These are phyloP conservation scores for Scedosporium minutisporum DNA, from an alignment of 2,329 filamentous ascomycete genomes.

Conservation along the genomic window DNA sequence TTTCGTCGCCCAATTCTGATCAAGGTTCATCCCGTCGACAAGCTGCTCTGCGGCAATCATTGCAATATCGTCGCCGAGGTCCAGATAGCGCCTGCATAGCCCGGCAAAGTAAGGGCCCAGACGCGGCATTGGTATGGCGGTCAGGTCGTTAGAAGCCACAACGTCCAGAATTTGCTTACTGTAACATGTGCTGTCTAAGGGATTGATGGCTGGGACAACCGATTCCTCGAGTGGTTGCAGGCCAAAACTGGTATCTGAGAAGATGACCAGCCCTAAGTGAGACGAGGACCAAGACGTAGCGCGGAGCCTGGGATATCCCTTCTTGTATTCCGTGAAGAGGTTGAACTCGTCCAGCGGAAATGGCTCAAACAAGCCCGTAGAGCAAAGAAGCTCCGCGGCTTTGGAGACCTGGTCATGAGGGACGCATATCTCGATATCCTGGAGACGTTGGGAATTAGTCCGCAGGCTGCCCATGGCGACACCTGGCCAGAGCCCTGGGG, in stretches of 20 bases:
- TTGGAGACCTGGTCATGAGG: slow-evolving; percentile 4
- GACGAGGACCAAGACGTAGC: slow-evolving; percentile 9
- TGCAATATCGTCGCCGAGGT: slow-evolving; percentile 13
- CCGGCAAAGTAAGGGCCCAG: slow-evolving; percentile 9
- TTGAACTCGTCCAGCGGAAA: slow-evolving; percentile 9
- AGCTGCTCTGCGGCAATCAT: slow-evolving; percentile 18
- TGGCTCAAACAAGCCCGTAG: slow-evolving; percentile 11
- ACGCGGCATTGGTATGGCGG: slow-evolving; percentile 13
- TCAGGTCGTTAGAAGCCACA: slow-evolving; percentile 7
- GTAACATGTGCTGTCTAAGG: not conserved
- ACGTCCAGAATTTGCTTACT: slow-evolving; percentile 10
- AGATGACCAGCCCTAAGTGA: slow-evolving; percentile 10
- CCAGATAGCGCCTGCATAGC: slow-evolving; percentile 13
- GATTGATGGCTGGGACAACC: not conserved
- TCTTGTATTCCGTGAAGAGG: slow-evolving; percentile 17
- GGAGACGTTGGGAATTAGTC: not conserved
- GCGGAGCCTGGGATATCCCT: slow-evolving; percentile 12
- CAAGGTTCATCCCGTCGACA: slow-evolving; percentile 17
- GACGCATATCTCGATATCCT: slow-evolving; percentile 13
- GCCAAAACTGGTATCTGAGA: slow-evolving; percentile 10
- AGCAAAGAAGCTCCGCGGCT: slow-evolving; percentile 11
- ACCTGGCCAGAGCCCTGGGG: too few relatives aligned
- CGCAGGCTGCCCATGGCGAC: too few relatives aligned
- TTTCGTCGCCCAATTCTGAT: slow-evolving; percentile 12
- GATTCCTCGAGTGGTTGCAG: slow-evolving; percentile 11